A percentile compares a stretch with the other conserved stretches of the same genome.
These are phyloP conservation scores for Pseudonitzschia pungens DNA, from an alignment of 108 stramenopile species.

Conservation along the genomic window DNA sequence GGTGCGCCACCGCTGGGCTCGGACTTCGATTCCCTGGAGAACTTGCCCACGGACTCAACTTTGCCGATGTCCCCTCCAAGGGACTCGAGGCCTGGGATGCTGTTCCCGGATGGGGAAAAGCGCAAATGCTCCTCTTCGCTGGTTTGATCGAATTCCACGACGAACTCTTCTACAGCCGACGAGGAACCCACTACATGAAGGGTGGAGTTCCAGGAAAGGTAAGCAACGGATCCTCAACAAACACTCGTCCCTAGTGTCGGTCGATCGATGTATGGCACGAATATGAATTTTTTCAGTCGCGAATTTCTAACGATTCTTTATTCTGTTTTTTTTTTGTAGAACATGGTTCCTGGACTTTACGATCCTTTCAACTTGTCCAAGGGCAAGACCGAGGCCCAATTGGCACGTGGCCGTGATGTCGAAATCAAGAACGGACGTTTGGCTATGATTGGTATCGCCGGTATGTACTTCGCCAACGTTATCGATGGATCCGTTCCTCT, in stretches of 20 bases:
- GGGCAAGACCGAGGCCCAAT: slow-evolving; percentile 54
- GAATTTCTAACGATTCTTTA: not conserved
- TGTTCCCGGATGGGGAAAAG: slow-evolving; percentile 83
- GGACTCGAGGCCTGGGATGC: slow-evolving; percentile 86
- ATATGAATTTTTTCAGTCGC: not conserved
- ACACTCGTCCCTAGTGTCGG: not conserved
- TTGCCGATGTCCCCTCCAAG: slow-evolving; percentile 62
- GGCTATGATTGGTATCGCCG: slow-evolving; percentile 81
- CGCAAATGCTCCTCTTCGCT: slow-evolving; percentile 76
- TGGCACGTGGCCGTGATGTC: slow-evolving; percentile 62
- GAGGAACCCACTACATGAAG: slow-evolving; percentile 71
- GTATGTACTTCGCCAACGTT: slow-evolving; percentile 62
- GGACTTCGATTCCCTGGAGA: slow-evolving; percentile 76
- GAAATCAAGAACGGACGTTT: slow-evolving; percentile 88
- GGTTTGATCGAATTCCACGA: slow-evolving; percentile 83
- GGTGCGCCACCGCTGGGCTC: slow-evolving; percentile 60
- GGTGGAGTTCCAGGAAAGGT: slow-evolving; percentile 82
- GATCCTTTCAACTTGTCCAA: slow-evolving; percentile 71
- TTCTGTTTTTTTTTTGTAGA: slow-evolving; percentile 31
- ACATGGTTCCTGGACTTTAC: slow-evolving; percentile 81
- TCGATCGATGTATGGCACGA: not conserved
- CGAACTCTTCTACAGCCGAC: slow-evolving; percentile 61
- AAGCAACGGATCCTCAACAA: not conserved
- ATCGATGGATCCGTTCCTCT: slow-evolving; percentile 73
- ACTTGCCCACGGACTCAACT: slow-evolving; percentile 62